Percentiles rank a stretch among this genome's conserved stretches.
phyloP scores from a whole-genome alignment of 2,329 filamentous ascomycete genomes.

The Geosmithia putterillii region DNA sequence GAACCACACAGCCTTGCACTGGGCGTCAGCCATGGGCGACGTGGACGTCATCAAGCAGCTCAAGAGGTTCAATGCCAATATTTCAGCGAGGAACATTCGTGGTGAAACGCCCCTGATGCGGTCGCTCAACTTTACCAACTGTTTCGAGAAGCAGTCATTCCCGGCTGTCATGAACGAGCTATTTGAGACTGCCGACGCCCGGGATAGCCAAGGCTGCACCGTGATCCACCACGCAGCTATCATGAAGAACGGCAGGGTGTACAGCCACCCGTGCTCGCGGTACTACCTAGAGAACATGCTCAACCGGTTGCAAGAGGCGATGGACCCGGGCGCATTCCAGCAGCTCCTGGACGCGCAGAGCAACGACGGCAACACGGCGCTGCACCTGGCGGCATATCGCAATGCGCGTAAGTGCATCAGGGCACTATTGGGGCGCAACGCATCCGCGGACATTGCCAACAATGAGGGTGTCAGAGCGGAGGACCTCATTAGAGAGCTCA shows the following conservation, averaged over 20 bases:
- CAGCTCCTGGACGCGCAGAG: slow-evolving; percentile 73
- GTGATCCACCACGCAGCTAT: slow-evolving; percentile 91
- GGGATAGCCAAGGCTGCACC: slow-evolving; percentile 72
- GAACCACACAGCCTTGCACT: slow-evolving; percentile 85
- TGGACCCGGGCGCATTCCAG: slow-evolving; percentile 65
- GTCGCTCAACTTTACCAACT: slow-evolving; percentile 92
- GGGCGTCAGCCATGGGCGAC: slow-evolving; percentile 96
- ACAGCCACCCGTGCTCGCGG: slow-evolving; percentile 76
- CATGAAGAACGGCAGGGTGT: slow-evolving; percentile 68
- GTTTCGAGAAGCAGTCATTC: slow-evolving; percentile 87
- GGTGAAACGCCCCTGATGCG: slow-evolving; percentile 92
- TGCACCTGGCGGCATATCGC: slow-evolving; percentile 63
- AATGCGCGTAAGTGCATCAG: slow-evolving; percentile 86
- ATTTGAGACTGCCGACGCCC: slow-evolving; percentile 65
- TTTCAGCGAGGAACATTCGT: slow-evolving; percentile 56
- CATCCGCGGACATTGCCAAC: slow-evolving; percentile 73
- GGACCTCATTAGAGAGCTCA: slow-evolving; percentile 66
- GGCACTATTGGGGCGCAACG: slow-evolving; percentile 65
- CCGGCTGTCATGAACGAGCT: slow-evolving; percentile 73
- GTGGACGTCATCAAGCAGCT: slow-evolving; percentile 83
- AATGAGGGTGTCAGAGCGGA: slow-evolving; percentile 72
- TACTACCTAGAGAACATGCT: slow-evolving; percentile 91
- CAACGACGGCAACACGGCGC: slow-evolving; percentile 76
- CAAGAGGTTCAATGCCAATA: slow-evolving; percentile 64
- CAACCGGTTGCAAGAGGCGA: slow-evolving; percentile 70